Base-by-base conservation (phyloP, 495 filamentous ascomycete species). In the Platismatia glauca region DNA sequence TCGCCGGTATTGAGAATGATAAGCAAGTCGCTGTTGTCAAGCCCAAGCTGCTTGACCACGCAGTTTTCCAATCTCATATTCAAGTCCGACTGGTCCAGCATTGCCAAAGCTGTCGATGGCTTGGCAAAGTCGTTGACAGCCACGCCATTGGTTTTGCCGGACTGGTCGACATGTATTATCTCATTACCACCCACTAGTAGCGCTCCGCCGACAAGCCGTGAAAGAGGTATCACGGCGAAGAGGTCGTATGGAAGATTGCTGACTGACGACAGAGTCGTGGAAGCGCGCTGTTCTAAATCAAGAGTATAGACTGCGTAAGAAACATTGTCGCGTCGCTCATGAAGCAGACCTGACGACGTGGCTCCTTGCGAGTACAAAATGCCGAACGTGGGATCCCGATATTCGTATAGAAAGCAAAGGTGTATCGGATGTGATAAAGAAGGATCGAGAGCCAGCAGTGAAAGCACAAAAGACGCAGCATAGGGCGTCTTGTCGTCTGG, bases 361-460 rank as follows among this genome's bases (percentile, higher is more conserved):
- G 81, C 76, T 60, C 80, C 74, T 57, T 85, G 84, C 1, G 90
- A 87, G 60, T 90, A 95, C 50, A 98, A 75, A 65, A 98, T 90
- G 41, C 94, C 94, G 75, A 99, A 96, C 2, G 94, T 97, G 33
- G 94, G 94, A 74, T 96, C 94, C 63, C 94, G 86, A 73, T 97
- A 99, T 76, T 97, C 93, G 77, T 97, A 83, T 63, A 99, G 80
- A 73, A 99, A 99, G 44, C 89, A 85, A 68, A 99, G 81, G 68
- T 94, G 90, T 71, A 96, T 86, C 48, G 92, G 90, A 74, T 96
- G 87, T 56, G 88, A 82, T 63, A 97, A 80, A 61, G 81, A 85
- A 67, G 91, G 89, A 69, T 99, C 93, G 72, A 99, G 80, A 67
- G 88, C 82, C 59, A 90, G 87, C 71, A 96, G 77, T 57, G 90